Base-by-base conservation (phyloP, 2,329 filamentous ascomycete species). In the Fusarium pseudonygamai region DNA sequence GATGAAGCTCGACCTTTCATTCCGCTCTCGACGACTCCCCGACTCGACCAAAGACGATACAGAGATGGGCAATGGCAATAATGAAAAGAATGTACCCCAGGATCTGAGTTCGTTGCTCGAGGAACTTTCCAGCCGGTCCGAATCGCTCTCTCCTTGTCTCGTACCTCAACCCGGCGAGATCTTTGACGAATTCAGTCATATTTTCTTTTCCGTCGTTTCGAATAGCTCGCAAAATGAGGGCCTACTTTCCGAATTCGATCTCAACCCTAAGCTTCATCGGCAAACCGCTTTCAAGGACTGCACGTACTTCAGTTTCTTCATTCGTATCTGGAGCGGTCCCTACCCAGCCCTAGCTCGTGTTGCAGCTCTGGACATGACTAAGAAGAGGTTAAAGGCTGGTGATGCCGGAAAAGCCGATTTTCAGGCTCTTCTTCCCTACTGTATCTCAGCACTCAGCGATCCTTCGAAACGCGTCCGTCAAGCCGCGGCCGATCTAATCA, bases 371-470 rank as follows among this genome's bases (percentile, higher is more conserved):
- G 89, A 91, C 45, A 86, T 90, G 78, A 87, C 90, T 20, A 89
- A 90, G 67, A 85, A 85, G 36, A 85, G 86, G 32, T 80, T 94
- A 24, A 88, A 89, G 60, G 81, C 83, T 15, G 82, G 82, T 20
- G 86, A 87, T 65, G 85, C 84, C 60, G 80, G 79, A 28, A 84
- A 84, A 26, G 78, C 88, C 13, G 93, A 97, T 79, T 87, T 95
- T 55, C 96, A 98, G 79, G 89, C 90, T 16, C 80, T 98, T 24
- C 79, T 97, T n/a, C 96, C 96, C 6, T 98, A 97, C 82, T 85
- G 92, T 37, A 84, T 98, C 50, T 86, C 88, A 42, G 93, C 93
- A 28, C 87, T 98, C 24, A 87, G 90, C 30, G 96, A 98, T 80
- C 84, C 90, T 10, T 93, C 93, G 3, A 91, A 92, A 71, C 90